Base-by-base conservation (phyloP, 805 yeast species). In the Candida lessepsii region DNA sequence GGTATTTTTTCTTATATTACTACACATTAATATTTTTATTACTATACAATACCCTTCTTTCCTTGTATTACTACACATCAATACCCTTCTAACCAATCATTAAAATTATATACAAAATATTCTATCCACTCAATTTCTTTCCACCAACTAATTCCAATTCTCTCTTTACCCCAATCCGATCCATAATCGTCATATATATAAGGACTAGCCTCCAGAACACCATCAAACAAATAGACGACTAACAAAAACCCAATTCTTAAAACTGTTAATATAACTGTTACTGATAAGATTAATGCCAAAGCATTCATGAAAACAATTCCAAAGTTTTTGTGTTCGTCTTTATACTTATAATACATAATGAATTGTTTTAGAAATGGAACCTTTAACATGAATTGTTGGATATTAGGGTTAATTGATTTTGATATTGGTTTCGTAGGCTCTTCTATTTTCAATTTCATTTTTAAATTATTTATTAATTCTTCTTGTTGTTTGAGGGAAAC, bases 301-400 rank as follows among this genome's bases (percentile, higher is more conserved):
- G 50, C 29, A 35, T 60, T 58, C 9, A 60, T 26, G 3, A 60
- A 13, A 5, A 56, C 17, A 13, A 51, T 26, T 14, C 58, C 60
- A 9, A 39, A 17, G 26, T 44, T 48, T 35, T 45, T 49, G 29
- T 51, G 53, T 10, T 51, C 58, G 28, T 56, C 45, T 35, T 51
- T 53, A 30, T 61, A 64, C 33, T 52, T 52, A 44, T 43, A 52
- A 30, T 45, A 58, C 30, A 46, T 42, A 34, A 53, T 52, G 37
- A 57, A 57, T 37, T 65, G 67, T 36, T 56, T 59, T 10, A 63
- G 37, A 29, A 63, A 48, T 3, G 70, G 70, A 17, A 65, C 39
- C 19, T 52, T 54, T 8, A 37, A 26, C 6, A 61, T 5, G 25
- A 62, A 51, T 10, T 35, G 34, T n/a, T 47, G 46, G 9, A 57